Percentiles rank a stretch among this genome's conserved stretches.
phyloP scores from a whole-genome alignment of 2,329 filamentous ascomycete genomes.

The Emmonsiellopsis sp. region DNA sequence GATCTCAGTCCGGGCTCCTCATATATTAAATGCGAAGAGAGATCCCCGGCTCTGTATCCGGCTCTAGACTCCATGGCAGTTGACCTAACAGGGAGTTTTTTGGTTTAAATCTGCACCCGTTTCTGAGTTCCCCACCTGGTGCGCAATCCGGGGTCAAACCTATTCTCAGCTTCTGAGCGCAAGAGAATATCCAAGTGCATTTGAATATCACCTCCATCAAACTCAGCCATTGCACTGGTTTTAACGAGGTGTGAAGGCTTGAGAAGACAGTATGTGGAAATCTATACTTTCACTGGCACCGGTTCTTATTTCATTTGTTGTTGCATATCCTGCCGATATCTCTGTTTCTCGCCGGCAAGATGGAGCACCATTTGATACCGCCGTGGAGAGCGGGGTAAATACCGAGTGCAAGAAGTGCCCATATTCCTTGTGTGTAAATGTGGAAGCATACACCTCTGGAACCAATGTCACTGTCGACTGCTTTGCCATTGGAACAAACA shows the following conservation, averaged over 20 bases:
- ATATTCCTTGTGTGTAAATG: neutral
- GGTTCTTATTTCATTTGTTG: neutral
- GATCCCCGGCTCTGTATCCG: neutral
- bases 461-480: neutral
- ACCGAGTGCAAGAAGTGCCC: constrained; percentile 1
- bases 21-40: neutral
- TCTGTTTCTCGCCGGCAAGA: neutral
- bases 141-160: no score
- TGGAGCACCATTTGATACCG: neutral
- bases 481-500: neutral
- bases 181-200: no score
- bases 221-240: no score
- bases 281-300: neutral
- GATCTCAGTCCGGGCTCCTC: neutral
- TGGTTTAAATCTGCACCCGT: neutral
- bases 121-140: no score
- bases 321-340: neutral
- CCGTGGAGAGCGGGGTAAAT: neutral
- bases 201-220: no score
- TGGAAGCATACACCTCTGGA: neutral
- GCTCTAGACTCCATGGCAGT: neutral
- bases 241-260: no score
- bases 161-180: no score
- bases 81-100: neutral
- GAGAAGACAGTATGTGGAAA: neutral